Evolutionary conservation across 1,139 yeast genomes (phyloP).

Genomic region (Pichia sp.): DNA sequence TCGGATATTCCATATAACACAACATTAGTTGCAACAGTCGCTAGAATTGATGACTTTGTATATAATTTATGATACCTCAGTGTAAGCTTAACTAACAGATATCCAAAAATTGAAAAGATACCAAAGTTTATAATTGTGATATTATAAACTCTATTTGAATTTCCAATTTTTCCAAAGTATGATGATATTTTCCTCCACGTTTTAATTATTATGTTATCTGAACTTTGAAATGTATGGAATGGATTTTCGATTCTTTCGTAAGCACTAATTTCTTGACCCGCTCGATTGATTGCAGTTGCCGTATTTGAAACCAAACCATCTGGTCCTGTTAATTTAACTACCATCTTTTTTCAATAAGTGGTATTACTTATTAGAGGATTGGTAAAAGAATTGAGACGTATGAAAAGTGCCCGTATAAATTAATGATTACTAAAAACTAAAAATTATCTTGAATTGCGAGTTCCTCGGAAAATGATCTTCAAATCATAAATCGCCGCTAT

Average conservation of each 20-base stretch:
- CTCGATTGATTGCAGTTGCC: neutral
- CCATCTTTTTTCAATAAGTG: neutral
- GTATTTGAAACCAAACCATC: conserved; percentile 6
- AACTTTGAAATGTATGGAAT: neutral
- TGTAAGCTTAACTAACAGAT: conserved; percentile 46
- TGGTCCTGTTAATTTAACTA: conserved; percentile 3
- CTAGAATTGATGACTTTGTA: conserved; percentile 57
- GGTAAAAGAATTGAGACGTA: no score
- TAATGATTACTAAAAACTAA: no score
- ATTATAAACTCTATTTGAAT: conserved; percentile 19
- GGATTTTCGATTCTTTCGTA: conserved; percentile 1
- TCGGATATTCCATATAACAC: conserved; percentile 85
- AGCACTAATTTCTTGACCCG: neutral
- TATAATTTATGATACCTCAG: conserved; percentile 60
- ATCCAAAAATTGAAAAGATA: conserved; percentile 44
- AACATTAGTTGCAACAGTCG: conserved; percentile 77
- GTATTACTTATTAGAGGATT: no score
- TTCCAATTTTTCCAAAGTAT: conserved; percentile 2
- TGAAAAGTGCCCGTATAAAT: no score
- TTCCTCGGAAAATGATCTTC: neutral
- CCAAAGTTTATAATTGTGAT: conserved; percentile 50
- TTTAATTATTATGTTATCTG: conserved; percentile 3
- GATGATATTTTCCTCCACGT: neutral
- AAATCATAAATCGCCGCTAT: neutral
- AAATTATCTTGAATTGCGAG: no score